Base-by-base conservation (phyloP, 441 rosid species). In the Mallotus repandus region DNA sequence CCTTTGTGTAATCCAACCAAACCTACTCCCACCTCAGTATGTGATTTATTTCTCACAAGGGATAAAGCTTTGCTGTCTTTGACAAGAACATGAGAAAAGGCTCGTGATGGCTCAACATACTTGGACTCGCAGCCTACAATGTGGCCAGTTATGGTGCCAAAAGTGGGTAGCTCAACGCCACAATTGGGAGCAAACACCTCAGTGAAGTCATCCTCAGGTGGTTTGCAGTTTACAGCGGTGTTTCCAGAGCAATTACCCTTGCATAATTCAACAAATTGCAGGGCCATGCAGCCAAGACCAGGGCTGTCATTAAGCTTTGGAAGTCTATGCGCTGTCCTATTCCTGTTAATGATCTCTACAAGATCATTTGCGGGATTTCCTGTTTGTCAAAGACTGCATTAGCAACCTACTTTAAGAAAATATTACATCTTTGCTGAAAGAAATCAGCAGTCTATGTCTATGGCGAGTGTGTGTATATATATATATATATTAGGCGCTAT, bases 221-320 rank as follows among this genome's bases (percentile, higher is more conserved):
- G 96, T 53, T 85, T 79, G 82, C 97, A 91, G 84, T 79, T 86
- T 9, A 78, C 82, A 74, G 85, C 83, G 4, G 78, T 81, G 81
- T 85, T 79, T 52, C 66, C 74, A 29, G 81, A 84, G 91, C 97
- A 89, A 84, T 86, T 85, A 43, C 86, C 89, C 77, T 89, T 83
- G 91, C 98, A 93, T 53, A 75, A 63, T 76, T 86, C 87, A 38
- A 77, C 89, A 78, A 87, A 93, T 78, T 89, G 96, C 77, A 89
- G 84, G 59, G 98, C 97, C 86, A 91, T 89, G 84, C 98, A 93
- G 70, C 96, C 98, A 15, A 93, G 91, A n/a, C 98, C 97, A 0
- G 97, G 98, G 76, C 85, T 91, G 72, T 86, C 88, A 19, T 80
- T 84, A 66, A 93, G 85, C 60, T 73, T 74, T 49, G 71, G 78